Base-by-base conservation (phyloP, 257 asterid species). In the Solanum lycopersicoides region DNA sequence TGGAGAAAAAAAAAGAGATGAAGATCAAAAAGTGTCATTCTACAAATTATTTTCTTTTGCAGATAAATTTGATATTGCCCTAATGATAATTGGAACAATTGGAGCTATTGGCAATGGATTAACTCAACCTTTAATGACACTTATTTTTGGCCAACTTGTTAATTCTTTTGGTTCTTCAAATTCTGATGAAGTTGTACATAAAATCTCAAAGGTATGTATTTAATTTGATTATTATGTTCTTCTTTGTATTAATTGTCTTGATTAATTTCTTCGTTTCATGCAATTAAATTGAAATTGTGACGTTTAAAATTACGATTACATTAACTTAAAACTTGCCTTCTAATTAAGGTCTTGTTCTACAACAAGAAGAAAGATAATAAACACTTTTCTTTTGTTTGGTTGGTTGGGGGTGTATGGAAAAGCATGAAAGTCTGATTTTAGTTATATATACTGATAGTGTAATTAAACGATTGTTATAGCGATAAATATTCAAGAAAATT, bases 61-160 rank as follows among this genome's bases (percentile, higher is more conserved):
- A 7, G 98, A 95, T 47, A 89, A 89, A 59, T 14, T 89, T 3
- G 99, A 96, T 83, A 44, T 89, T 10, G 53, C 82, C 7, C 73
- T 96, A 14, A 93, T 96, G 86, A 39, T 87, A 5, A 80, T 86
- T 6, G 99, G 99, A 42, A 91, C 95, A 1, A 21, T 96, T 14
- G 84, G 90, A 10, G 98, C 98, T 14, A 50, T 90, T 14, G 95
- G 83, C 2, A 93, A 90, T 82, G 99, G 99, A 23, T 28, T 93
- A 50, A 39, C 98, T 7, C 98, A 94, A 91, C 98, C 98, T 44
- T 1, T 93, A n/a, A 96, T 94, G 98, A 91, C 98, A 11, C 88
- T 95, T 30, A 85, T 95, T 9, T 93, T 96, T 44, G 98, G 98
- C 21, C 53, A 92, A 56, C 88, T 96, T 86, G 90, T 96, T 20